A percentile compares a stretch with the other conserved stretches of the same genome.
Evolutionary conservation across 139 green algal genomes (phyloP).

Genomic region (Chlamydomonas urium): DNA sequence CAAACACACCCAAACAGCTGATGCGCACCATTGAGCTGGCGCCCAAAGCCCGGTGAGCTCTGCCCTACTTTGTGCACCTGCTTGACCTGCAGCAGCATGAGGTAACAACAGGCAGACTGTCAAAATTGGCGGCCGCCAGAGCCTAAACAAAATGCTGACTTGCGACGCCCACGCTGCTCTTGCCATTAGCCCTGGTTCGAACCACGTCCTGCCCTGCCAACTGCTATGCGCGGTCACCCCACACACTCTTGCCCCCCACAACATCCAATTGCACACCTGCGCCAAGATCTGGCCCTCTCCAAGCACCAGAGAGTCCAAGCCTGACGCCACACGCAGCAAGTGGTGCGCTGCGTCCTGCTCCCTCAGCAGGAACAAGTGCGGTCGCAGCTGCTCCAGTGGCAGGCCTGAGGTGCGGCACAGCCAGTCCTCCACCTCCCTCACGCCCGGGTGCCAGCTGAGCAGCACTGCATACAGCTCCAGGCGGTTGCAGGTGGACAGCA

Average conservation of each 20-base stretch:
- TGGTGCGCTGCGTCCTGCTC: constrained; percentile 94
- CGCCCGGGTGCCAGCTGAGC: constrained; percentile 88
- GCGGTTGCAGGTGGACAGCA: constrained; percentile 98
- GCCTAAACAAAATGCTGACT: too few species aligned
- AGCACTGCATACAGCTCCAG: constrained; percentile 99
- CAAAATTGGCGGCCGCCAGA: too few species aligned
- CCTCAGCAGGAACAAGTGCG: constrained; percentile 93
- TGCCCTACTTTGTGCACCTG: constrained; percentile 94
- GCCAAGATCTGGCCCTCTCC: constrained; percentile 98
- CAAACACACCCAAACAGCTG: too few species aligned
- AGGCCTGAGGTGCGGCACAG: constrained; percentile 86
- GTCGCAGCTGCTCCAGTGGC: constrained; percentile 86
- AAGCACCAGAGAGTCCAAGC: constrained; percentile 97
- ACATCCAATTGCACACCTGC: too few species aligned
- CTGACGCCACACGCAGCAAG: constrained; percentile 88
- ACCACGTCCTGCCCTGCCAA: too few species aligned
- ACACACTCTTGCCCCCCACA: too few species aligned
- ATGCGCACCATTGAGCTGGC: constrained; percentile 96
- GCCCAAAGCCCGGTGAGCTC: constrained; percentile 84
- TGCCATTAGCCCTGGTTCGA: too few species aligned
- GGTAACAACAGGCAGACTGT: too few species aligned
- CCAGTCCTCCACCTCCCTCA: constrained; percentile 97
- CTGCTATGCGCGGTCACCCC: too few species aligned
- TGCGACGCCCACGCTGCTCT: too few species aligned
- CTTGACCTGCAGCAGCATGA: constrained; percentile 97